Evolutionary conservation across 2,329 filamentous ascomycete genomes (phyloP), one percentile per base, ranked within the genome.

Genomic region (Rutstroemia sydowiana): DNA sequence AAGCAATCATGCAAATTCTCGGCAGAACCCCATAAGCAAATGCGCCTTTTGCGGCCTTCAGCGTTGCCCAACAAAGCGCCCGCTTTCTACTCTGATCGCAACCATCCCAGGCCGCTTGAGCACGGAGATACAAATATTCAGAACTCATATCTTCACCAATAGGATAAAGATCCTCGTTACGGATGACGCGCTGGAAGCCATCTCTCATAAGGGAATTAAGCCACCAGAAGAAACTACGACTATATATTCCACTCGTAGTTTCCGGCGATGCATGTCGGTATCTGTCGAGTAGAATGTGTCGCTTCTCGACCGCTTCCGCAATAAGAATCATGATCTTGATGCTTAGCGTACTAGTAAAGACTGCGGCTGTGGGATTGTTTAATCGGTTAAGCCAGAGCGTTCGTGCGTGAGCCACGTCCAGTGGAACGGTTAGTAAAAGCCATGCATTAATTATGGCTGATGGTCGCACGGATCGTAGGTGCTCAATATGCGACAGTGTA

Each of bases 221-320:
- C 71, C 70, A 73, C 55, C 66, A 66, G 50, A 71, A 68, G 32
- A 71, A 59, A 18, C 65, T 66, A 10, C 65, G 66, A 51, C 62
- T 68, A 36, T 71, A 69, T 7, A 72, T 57, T 13, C 71, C 70
- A 52, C 69, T 69, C 0, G 65, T 68, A 0, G 61, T 63, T 53
- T 73, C 71, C 3, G 71, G 70, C 7, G 68, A 66, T n/a, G 57
- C 53, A 44, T 57, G 21, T n/a, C 59, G 54, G 50, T 66, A 61
- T 42, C 55, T 56, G 32, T 56, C 51, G n/a, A 68, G 52, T 11
- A 71, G 58, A 32, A 66, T 65, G 2, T 53, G 40, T 8, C 65
- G 60, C 61, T 74, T 75, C 49, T 66, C 69, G 50, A 61, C 58
- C 1, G 69, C 69, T 60, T 75, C 71, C 2, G 70, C 65, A 3